Base-by-base conservation (phyloP, 2,329 filamentous ascomycete species). In the Trichoderma atrobrunneum region DNA sequence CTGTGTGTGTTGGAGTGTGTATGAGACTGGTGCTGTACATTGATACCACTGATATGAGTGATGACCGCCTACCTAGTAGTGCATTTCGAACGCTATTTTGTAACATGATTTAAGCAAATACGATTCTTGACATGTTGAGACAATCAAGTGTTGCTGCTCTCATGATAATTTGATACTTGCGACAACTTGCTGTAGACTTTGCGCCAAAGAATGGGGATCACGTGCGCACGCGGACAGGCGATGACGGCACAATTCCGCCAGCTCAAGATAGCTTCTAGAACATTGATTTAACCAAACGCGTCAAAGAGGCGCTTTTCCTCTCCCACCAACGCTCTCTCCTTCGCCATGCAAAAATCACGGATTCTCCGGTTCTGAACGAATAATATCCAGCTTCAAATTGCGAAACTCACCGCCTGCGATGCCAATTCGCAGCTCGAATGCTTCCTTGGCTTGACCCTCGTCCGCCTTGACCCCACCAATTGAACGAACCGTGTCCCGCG, bases 241-340 rank as follows among this genome's bases (percentile, higher is more conserved):
- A 71, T 71, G 68, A 71, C 68, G 68, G 60, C 68, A 71, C 68
- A 48, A 57, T 61, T 26, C 36, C 36, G 43, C 26, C 60, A 56
- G 59, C 28, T 60, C 57, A 1, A 32, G 18, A 60, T 34, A 24
- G 57, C 57, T 60, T 34, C 57, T 43, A 43, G 39, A n/a, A 43
- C 18, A 18, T 36, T 51, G 43, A 28, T 30, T 36, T 54, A 43
- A 51, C 16, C 21, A 48, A 59, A 32, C 69, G 69, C 69, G 69
- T 71, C 61, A 62, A 21, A 24, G 62, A 57, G 62, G 21, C 62
- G 69, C 69, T 65, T 28, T 60, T 51, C 21, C 18, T 30, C 26
- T n/a, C 16, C 21, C n/a, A 16, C 61, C 16, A 24, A 28, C 48
- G 11, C 26, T 12, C 18, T 51, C 24, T 39, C 8, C 32, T n/a